Conservation (phyloP, 768 basidiomycete species). For the Mycena haematopus region DNA sequence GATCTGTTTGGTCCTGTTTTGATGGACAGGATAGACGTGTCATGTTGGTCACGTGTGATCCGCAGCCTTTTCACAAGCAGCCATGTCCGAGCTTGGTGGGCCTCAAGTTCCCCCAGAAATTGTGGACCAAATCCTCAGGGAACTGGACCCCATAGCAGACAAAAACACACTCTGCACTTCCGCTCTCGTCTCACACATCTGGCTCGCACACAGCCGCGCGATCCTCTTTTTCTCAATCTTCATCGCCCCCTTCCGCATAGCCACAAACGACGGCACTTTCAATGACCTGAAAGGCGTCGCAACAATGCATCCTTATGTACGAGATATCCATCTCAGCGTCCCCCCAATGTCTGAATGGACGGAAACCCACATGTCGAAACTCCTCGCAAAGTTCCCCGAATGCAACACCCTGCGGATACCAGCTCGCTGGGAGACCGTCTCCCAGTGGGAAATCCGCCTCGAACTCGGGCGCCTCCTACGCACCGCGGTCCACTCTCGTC, state of each 20-base stretch:
- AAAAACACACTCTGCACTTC: neutral
- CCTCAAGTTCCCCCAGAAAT: neutral
- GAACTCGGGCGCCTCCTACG: neutral
- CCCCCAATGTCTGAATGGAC: neutral
- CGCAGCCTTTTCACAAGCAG: too few species aligned
- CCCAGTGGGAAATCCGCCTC: neutral
- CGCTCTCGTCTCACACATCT: neutral
- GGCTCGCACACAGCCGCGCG: neutral
- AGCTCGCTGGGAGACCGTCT: neutral
- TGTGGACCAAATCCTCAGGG: neutral
- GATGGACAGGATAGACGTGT: too few species aligned
- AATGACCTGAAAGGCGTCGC: too few species aligned
- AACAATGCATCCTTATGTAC: neutral
- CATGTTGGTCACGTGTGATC: too few species aligned
- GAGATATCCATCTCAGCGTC: neutral
- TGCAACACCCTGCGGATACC: neutral
- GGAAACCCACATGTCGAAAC: neutral
- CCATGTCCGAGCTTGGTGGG: too few species aligned
- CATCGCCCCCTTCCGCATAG: neutral
- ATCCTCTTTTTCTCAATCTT: neutral
- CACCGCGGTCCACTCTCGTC: neutral
- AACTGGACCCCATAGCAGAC: neutral
- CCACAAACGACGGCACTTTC: too few species aligned
- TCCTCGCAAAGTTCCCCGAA: neutral
- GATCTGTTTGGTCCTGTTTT: too few species aligned